Base-by-base conservation (phyloP, 176 grass and related monocot genomes). In the Triticum urartu region DNA sequence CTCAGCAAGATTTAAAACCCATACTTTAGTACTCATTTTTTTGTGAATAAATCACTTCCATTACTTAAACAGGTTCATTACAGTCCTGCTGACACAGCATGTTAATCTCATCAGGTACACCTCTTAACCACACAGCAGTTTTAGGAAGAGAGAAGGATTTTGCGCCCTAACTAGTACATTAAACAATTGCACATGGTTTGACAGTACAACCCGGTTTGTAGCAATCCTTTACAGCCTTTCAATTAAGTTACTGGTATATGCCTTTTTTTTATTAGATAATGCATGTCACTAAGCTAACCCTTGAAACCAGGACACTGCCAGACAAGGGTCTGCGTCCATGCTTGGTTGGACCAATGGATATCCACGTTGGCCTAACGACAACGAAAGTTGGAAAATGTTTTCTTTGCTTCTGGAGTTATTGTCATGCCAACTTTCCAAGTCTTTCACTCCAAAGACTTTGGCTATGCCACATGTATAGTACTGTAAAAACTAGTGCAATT, bases 371-470 rank as follows among this genome's bases (percentile, higher is more conserved):
- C 38, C 62, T 73, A 24, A 22, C 68, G 61, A 81, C 47, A 87
- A 70, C 11, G 68, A 4, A 79, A 80, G 47, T 13, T 83, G 67
- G 28, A 81, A 80, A 59, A 81, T 4, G 2, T 74, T 72, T 54
- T 84, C 24, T 58, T 48, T 68, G 48, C 38, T 58, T 56, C 21
- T 6, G 15, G 66, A 22, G 81, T 84, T 75, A 60, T 50, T 87
- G 21, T 91, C 89, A 70, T 7, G 11, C 28, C 61, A 75, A 75
- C 72, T 52, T 87, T 84, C 60, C 75, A 84, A 75, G 68, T 88
- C 81, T 48, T 76, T 74, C 89, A 70, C 85, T 84, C 61, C 85
- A 40, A 84, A 91, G 81, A 91, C 85, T 88, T 91, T 76, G 89
- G 84, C 89, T 88, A 61, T 1, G 61, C 8, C 9, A 14, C 35